Evolutionary conservation across 2,329 filamentous ascomycete genomes (phyloP), one percentile per base, ranked within the genome.

Genomic region (Tolypocladium sp.): DNA sequence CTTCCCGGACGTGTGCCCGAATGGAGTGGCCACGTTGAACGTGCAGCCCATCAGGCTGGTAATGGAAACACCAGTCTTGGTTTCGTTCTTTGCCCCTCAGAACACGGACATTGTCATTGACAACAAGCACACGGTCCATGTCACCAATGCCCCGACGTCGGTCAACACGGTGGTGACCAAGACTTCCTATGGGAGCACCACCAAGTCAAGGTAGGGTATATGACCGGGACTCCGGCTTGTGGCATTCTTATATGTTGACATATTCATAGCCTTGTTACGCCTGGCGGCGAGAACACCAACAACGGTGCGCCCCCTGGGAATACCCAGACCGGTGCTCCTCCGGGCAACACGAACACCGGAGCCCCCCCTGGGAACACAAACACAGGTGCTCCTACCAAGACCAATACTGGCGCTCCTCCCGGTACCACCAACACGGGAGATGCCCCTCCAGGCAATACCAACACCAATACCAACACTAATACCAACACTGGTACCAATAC

Each of bases 161-260:
- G 22, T 63, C 52, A 58, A 54, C 38, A 63, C 61, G 17, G 49
- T 60, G 15, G 54, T 63, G 13, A 63, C 59, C 17, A 54, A 59
- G 33, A 63, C 53, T 3, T 53, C 54, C 30, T 51, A 51, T 6
- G 44, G 38, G n/a, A 61, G 46, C 4, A 51, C 38, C 12, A 53
- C 57, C 35, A 57, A 42, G 54, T 56, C 44, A 42, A 46, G 49
- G 15, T 51, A 42, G 1, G 57, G 41, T 25, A 4, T 9, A 10
- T 44, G 17, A 9, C 46, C 9, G 41, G 20, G 9, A 44, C 41
- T 44, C 41, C 10, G 2, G 17, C 41, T 44, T 35, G 35, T 12
- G 35, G 35, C 35, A 35, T 35, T n/a, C n/a, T n/a, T 12, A 9
- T 9, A 12, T 35, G 35, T 12, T 35, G 12, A 35, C 35, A 13